A percentile compares a stretch with the other conserved stretches of the same genome.
These are phyloP conservation scores for Skeletonema marinoi DNA, from an alignment of 108 stramenopile species.

Conservation along the genomic window DNA sequence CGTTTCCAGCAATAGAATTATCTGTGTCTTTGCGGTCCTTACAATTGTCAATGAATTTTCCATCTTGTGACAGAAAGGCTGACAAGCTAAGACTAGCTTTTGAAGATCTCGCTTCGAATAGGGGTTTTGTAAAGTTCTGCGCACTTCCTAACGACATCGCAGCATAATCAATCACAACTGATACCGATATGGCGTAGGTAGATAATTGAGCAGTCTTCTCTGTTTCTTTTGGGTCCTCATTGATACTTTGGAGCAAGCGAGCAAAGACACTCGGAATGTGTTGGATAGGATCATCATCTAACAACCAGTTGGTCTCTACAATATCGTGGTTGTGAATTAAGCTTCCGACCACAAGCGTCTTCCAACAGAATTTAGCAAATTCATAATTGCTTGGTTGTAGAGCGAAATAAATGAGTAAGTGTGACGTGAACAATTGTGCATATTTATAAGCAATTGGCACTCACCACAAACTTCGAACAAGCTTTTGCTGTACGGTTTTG, in stretches of 20 bases:
- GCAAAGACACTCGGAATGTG: neutral
- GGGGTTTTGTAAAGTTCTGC: conserved; percentile 21
- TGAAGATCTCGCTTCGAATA: conserved; percentile 8
- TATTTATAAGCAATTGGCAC: neutral
- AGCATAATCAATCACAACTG: conserved; percentile 1
- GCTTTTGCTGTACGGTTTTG: conserved; percentile 7
- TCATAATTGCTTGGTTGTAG: conserved; percentile 24
- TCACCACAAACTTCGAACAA: conserved; percentile 23
- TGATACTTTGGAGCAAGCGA: conserved; percentile 2
- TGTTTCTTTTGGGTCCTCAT: neutral
- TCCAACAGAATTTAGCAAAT: conserved; percentile 46
- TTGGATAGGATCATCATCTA: conserved; percentile 17
- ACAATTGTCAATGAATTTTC: conserved; percentile 1
- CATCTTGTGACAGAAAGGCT: conserved; percentile 12
- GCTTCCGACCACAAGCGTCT: conserved; percentile 18
- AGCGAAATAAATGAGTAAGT: neutral
- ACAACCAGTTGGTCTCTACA: conserved; percentile 15
- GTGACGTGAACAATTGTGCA: neutral
- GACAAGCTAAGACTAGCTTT: neutral
- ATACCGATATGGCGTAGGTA: conserved; percentile 3
- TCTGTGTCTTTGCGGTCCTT: neutral
- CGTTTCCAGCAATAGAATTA: neutral
- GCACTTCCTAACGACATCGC: conserved; percentile 20
- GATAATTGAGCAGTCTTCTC: neutral
- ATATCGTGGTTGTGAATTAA: neutral